phyloP scores from a whole-genome alignment of 1,284 basidiomycete genomes.

The Schizophyllum amplum region DNA sequence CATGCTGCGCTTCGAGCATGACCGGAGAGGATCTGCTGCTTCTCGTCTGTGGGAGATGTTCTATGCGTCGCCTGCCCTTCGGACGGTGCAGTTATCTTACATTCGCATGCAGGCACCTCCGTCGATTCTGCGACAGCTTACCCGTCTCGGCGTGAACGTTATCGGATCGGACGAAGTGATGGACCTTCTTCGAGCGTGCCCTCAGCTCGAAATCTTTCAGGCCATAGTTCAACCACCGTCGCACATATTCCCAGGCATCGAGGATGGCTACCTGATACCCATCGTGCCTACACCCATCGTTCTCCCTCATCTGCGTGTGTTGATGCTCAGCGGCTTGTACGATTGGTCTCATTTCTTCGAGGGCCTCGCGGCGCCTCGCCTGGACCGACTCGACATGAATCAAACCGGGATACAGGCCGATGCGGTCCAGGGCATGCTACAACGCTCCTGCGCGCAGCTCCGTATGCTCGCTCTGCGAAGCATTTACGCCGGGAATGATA shows the following conservation, averaged over 20 bases:
- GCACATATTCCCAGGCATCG: background rate
- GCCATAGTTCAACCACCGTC: background rate
- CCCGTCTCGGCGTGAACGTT: background rate
- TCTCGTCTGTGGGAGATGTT: background rate
- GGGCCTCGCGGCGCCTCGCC: background rate
- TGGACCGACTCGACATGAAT: background rate
- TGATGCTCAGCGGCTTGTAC: background rate
- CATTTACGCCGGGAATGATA: background rate
- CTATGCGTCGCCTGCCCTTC: background rate
- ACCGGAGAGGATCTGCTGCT: background rate
- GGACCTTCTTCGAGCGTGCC: background rate
- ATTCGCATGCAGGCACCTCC: background rate
- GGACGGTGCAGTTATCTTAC: background rate
- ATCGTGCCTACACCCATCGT: background rate
- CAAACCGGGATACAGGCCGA: background rate
- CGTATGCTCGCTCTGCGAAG: background rate
- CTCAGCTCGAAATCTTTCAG: background rate
- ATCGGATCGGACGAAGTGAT: background rate
- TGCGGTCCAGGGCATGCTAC: background rate
- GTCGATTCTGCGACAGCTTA: background rate
- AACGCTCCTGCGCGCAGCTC: background rate
- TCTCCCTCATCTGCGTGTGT: background rate
- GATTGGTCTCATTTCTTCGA: background rate
- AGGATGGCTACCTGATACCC: background rate
- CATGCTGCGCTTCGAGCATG: background rate